Evolutionary conservation across 2,329 filamentous ascomycete genomes (phyloP).

Genomic region (Xylaria sp.): DNA sequence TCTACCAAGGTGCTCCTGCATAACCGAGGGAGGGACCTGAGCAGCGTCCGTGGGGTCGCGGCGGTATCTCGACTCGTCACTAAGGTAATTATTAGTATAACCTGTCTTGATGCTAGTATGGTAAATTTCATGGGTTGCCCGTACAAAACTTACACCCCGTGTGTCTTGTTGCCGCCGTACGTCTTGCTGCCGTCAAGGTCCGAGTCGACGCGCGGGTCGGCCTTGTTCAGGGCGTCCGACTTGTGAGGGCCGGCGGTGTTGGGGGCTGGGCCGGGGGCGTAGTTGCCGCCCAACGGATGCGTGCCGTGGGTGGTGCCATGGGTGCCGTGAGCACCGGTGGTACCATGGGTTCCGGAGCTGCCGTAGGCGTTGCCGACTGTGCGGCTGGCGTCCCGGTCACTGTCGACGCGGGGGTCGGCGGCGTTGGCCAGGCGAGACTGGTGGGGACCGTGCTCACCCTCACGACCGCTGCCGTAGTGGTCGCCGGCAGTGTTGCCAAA

Average conservation of each 20-base stretch:
- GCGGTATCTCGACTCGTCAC: slow-evolving; percentile 8
- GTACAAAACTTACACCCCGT: slow-evolving; percentile 49
- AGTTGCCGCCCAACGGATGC: slow-evolving; percentile 33
- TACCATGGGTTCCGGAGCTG: slow-evolving; percentile 38
- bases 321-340: slow-evolving; percentile 32
- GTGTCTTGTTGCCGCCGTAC: slow-evolving; percentile 57
- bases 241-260: slow-evolving; percentile 60
- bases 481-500: slow-evolving; percentile 39
- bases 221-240: slow-evolving; percentile 59
- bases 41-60: slow-evolving; percentile 61
- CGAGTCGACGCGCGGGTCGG: slow-evolving; percentile 61
- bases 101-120: not conserved
- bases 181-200: slow-evolving; percentile 62
- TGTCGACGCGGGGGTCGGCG: slow-evolving; percentile 57
- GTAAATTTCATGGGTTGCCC: not conserved
- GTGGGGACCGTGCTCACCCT: slow-evolving; percentile 50
- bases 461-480: slow-evolving; percentile 39
- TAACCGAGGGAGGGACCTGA: slow-evolving; percentile 61
- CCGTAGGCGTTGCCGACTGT: slow-evolving; percentile 43
- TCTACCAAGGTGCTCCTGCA: slow-evolving; percentile 54
- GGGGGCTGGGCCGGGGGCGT: slow-evolving; percentile 47
- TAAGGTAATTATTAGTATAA: not conserved
- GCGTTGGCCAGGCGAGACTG: slow-evolving; percentile 52
- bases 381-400: slow-evolving; percentile 51
- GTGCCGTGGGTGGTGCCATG: slow-evolving; percentile 30